Base-by-base conservation (phyloP, 2,329 filamentous ascomycete species). In the Macrophomina tecta region DNA sequence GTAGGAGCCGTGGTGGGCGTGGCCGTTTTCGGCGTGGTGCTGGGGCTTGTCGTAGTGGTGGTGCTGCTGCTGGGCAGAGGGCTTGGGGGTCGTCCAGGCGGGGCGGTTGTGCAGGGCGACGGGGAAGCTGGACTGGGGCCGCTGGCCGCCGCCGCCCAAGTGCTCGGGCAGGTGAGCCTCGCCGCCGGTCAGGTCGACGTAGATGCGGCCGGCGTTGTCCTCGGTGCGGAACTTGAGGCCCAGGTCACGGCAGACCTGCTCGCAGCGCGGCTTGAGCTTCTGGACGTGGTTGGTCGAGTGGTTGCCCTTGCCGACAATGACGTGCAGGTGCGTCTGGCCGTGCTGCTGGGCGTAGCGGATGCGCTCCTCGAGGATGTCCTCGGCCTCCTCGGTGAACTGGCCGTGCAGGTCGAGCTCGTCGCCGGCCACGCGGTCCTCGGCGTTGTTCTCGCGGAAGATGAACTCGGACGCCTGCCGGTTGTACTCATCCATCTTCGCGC, bases 361-460 rank as follows among this genome's bases (percentile, higher is more conserved):
- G 71, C 95, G 86, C 79, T 92, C 85, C 81, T 94, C 92, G 28
- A 98, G 83, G 67, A 97, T 95, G 70, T 92, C 87, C 82, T 97
- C 93, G 5, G 95, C 95, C 82, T 98, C 95, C 77, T 97, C 92
- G 68, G 97, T 94, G 74, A 91, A 97, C 76, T 96, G 91, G 2
- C 95, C 95, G 78, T 99, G 95, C 56, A 99, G 84, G 80, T 99
- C 95, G 73, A 99, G 94, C 8, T 91, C 93, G 79, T 98, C 94
- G 48, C 84, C 83, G 16, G 87, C 85, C 9, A 97, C 90, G 69
- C 90, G 88, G 18, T 88, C 91, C 2, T 84, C 79, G 23, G 91
- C 89, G 77, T 98, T 98, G 83, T 97, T 97, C 81, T 94, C 93
- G 48, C 93, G 90, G 83, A 99, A 97, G 77, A 98, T 98, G 79